phyloP scores from a whole-genome alignment of 495 filamentous ascomycete species.

The Aspergillus mulundensis region DNA sequence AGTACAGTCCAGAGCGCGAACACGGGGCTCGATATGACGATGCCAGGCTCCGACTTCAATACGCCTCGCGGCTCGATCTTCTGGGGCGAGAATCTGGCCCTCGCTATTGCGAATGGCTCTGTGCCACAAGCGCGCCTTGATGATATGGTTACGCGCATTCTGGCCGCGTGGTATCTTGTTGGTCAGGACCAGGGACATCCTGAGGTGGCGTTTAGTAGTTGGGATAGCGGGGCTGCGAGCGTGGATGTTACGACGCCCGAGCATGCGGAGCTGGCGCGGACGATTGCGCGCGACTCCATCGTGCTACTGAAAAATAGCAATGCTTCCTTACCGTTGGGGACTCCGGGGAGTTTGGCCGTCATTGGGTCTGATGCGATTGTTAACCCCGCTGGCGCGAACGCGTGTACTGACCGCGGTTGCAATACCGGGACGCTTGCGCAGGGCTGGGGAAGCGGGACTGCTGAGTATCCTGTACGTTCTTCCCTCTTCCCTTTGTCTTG shows the following conservation, averaged over 20 bases:
- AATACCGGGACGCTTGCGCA: slow-evolving; percentile 59
- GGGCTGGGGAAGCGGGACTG: slow-evolving; percentile 60
- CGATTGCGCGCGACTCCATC: slow-evolving; percentile 48
- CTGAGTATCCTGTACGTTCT: slow-evolving; percentile 44
- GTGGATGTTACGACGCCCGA: slow-evolving; percentile 8
- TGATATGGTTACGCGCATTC: slow-evolving; percentile 54
- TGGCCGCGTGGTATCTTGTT: slow-evolving; percentile 51
- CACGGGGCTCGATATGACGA: slow-evolving; percentile 59
- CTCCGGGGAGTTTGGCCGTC: slow-evolving; percentile 48
- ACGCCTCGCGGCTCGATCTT: slow-evolving; percentile 47
- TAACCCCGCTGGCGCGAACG: slow-evolving; percentile 65
- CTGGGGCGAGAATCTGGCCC: slow-evolving; percentile 26
- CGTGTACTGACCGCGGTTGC: slow-evolving; percentile 67
- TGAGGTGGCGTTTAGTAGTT: slow-evolving; percentile 23
- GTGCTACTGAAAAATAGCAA: slow-evolving; percentile 62
- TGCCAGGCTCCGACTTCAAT: slow-evolving; percentile 43
- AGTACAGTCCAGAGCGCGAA: slow-evolving; percentile 49
- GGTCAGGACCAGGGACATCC: slow-evolving; percentile 47
- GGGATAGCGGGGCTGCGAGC: slow-evolving; percentile 5
- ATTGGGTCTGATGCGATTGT: slow-evolving; percentile 57
- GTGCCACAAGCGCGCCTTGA: slow-evolving; percentile 42
- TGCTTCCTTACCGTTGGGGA: slow-evolving; percentile 49
- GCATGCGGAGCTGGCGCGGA: slow-evolving; percentile 33
- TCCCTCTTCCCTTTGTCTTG: not conserved
- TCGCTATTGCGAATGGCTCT: slow-evolving; percentile 45